Evolutionary conservation across 768 basidiomycete genomes (phyloP), one percentile per base, ranked within the genome.

Genomic region (Boletus subcaerulescens): DNA sequence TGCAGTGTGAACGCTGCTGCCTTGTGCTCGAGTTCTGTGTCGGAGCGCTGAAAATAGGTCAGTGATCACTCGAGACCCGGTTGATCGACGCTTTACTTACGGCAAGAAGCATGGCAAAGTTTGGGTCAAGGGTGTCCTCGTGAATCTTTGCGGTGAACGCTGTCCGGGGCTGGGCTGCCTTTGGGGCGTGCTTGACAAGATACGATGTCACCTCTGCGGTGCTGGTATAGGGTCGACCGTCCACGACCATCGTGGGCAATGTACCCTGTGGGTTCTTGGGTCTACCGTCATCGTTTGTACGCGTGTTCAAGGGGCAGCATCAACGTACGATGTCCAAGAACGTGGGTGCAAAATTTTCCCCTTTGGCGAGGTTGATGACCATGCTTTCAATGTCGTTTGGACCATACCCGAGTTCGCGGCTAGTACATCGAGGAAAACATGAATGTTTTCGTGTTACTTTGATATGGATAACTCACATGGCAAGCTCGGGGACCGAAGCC

Each of bases 51-150:
- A 17, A 52, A 40, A 38, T 15, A 38, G 33, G 45, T 49, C 35
- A 48, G 3, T 15, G 12, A 33, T 33, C 12, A 35, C 12, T 14
- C 33, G 13, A 35, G 33, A 14, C 33, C 11, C 7, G 33, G 33
- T 12, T 12, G 33, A 35, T 35, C 33, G 20, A n/a, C 2, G 57
- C 73, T 29, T 8, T 29, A 29, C 29, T 58, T 61, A 78, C 78
- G 33, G 71, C 64, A 4, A 75, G 70, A 20, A 77, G 54, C 26
- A 77, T 45, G n/a, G 76, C 71, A 58, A 81, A 78, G 73, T 84
- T 84, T 49, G 80, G 80, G 60, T 83, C 80, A 48, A 75, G 65
- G 36, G 65, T 70, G 35, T 77, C 74, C 32, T 75, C 73, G 60
- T 83, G 80, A 24, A 82, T 63, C 50, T 60, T 72, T 36, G 64